Percentiles rank a stretch among this genome's conserved stretches.
Conservation (phyloP, 371 early-diverging fungal species). For the Smittium culicis region DNA sequence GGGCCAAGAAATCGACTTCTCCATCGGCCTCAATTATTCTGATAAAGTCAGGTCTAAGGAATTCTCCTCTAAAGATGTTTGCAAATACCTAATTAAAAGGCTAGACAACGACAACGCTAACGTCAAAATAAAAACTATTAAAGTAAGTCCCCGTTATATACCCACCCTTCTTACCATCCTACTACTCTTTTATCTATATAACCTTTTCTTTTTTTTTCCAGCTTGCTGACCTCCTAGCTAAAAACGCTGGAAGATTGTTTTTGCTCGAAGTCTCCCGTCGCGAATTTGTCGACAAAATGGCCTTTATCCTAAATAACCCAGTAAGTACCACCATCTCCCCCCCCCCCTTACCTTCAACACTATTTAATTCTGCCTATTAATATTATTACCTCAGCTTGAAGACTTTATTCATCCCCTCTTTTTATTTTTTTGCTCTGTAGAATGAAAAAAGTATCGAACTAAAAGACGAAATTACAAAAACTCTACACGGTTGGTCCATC, state of each 20-base stretch:
- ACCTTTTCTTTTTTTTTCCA: constrained; percentile 64
- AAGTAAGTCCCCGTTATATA: constrained; percentile 35
- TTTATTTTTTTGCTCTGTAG: constrained; percentile 11
- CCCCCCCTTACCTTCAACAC: no score
- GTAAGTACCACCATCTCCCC: constrained; percentile 34
- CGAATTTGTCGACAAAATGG: constrained; percentile 77
- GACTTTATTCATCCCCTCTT: neutral
- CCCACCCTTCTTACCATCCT: neutral
- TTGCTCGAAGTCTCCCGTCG: constrained; percentile 69
- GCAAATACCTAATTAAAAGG: constrained; percentile 55
- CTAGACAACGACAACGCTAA: constrained; percentile 78
- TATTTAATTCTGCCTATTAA: no score
- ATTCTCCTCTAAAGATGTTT: constrained; percentile 59
- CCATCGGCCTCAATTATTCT: constrained; percentile 66
- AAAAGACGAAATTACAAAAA: constrained; percentile 47
- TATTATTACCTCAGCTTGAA: neutral
- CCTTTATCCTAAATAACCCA: constrained; percentile 43
- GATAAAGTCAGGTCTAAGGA: constrained; percentile 82
- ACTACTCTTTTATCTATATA: constrained; percentile 47
- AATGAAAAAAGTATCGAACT: constrained; percentile 53
- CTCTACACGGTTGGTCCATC: constrained; percentile 78
- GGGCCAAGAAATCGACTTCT: constrained; percentile 66
- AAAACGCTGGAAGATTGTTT: constrained; percentile 80
- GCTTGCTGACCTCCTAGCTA: constrained; percentile 78
- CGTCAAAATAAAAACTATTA: constrained; percentile 74